Percentiles rank a stretch among this genome's conserved stretches.
Conservation (phyloP, 75 land plant species). For the Picea sitchensis region DNA sequence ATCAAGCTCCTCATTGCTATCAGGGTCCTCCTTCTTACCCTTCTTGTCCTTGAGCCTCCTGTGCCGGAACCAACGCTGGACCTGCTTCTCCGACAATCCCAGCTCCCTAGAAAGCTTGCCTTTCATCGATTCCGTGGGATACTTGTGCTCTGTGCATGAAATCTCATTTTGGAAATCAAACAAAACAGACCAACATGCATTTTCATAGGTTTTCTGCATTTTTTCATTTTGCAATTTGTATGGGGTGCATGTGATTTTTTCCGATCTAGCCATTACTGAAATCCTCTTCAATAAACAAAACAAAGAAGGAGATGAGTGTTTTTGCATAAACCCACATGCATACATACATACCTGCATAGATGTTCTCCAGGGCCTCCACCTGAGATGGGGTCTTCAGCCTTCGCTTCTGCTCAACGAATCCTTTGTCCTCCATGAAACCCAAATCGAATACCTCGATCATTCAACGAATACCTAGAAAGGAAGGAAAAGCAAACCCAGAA, state of each 20-base stretch:
- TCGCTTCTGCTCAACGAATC: conserved; percentile 25
- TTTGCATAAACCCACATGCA: neutral
- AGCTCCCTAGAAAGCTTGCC: conserved; percentile 32
- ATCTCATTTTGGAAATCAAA: neutral
- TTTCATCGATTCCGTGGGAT: conserved; percentile 53
- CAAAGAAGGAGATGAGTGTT: neutral
- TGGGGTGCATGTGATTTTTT: neutral
- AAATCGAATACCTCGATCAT: too few species aligned
- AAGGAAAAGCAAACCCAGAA: too few species aligned
- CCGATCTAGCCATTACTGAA: too few species aligned
- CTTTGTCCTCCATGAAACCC: neutral
- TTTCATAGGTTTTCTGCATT: neutral
- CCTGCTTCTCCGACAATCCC: conserved; percentile 63
- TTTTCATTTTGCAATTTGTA: neutral
- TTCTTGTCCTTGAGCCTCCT: conserved; percentile 70
- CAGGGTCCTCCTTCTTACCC: conserved; percentile 32
- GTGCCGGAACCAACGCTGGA: conserved; percentile 74
- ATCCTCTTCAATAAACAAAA: neutral
- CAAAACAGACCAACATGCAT: neutral
- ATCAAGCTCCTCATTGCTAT: conserved; percentile 35
- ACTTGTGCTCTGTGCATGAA: conserved; percentile 18
- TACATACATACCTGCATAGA: conserved; percentile 45
- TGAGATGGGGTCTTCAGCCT: conserved; percentile 56
- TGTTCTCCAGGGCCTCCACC: conserved; percentile 47
- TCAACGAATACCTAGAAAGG: too few species aligned